Evolutionary conservation across 2,329 filamentous ascomycete genomes (phyloP).

Genomic region (Penicillium hesseltinei): DNA sequence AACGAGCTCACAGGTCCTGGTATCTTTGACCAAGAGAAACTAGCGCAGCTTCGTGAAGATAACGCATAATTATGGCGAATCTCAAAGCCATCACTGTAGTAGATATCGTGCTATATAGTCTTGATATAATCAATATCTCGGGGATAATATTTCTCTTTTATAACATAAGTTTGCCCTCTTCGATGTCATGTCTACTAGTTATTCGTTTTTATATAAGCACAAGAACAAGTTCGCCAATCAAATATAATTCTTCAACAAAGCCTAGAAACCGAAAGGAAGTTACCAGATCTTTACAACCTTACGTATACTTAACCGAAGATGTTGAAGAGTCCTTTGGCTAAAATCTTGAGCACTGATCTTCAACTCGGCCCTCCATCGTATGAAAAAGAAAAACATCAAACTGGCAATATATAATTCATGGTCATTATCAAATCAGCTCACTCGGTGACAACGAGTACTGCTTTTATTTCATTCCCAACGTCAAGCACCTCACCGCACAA

Average conservation of each 20-base stretch:
- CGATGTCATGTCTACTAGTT: neutral
- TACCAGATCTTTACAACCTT: neutral
- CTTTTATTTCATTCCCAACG: no score
- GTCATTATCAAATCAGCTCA: neutral
- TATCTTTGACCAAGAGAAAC: conserved; percentile 1
- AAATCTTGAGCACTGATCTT: neutral
- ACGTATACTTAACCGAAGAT: no score
- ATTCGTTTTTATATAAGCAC: neutral
- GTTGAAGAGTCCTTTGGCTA: no score
- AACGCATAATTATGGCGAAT: neutral
- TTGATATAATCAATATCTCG: neutral
- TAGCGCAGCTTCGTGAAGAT: neutral
- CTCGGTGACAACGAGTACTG: neutral
- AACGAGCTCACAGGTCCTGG: conserved; percentile 1
- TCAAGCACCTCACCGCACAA: no score
- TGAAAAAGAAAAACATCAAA: neutral
- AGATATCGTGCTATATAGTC: no score
- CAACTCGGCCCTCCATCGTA: neutral
- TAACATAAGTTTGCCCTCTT: neutral
- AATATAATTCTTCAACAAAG: neutral
- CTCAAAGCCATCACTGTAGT: neutral
- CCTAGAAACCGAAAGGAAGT: neutral
- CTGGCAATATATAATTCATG: neutral
- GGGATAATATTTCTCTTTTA: no score
- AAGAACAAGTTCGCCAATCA: neutral